Base-by-base conservation (phyloP, 441 rosid genomes). In the Mallotus repandus region DNA sequence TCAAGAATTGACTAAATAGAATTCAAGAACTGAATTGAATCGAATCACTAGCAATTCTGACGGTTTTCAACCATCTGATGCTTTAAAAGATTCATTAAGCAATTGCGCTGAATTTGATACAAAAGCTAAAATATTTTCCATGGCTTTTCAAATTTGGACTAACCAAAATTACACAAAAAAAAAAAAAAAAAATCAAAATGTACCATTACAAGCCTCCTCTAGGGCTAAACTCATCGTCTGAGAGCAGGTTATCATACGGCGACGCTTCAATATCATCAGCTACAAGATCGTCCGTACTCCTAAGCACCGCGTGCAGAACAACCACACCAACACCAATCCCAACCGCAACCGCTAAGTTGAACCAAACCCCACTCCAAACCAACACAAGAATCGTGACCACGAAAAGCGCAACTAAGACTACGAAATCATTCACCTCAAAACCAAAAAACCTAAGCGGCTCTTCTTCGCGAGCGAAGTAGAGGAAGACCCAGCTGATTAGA, bases 271-370 rank as follows among this genome's bases (percentile, higher is more conserved):
- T 63, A 69, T 89, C 93, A 11, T 86, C 91, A 63, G 75, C 79
- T 35, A 89, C 87, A n/a, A 93, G 85, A 66, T 89, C 94, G 45
- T 91, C 94, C 59, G 91, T 89, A 57, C 84, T 84, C 87, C 91
- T 86, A 9, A 89, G 65, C 45, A n/a, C 70, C 1, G 90, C 89
- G 71, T 91, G 97, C 65, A 88, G 29, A 14, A 79, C 62, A 71
- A 91, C 82, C 72, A 91, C 49, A 59, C 74, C 59, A 25, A 56
- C 76, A 32, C 86, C 87, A 6, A 85, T 67, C 65, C 74, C 82
- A 19, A 74, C 73, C 48, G 86, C 81, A 9, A 74, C 83, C 29
- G 89, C 56, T 16, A 91, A 84, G 66, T 82, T 87, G 3, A 80
- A 41, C 90, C 91, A 89, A 43, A 86, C 92, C 16, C 84, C 85